A percentile compares a stretch with the other conserved stretches of the same genome.
These are phyloP conservation scores for Colletotrichum cereale DNA, from an alignment of 2,329 filamentous ascomycete species.

Conservation along the genomic window DNA sequence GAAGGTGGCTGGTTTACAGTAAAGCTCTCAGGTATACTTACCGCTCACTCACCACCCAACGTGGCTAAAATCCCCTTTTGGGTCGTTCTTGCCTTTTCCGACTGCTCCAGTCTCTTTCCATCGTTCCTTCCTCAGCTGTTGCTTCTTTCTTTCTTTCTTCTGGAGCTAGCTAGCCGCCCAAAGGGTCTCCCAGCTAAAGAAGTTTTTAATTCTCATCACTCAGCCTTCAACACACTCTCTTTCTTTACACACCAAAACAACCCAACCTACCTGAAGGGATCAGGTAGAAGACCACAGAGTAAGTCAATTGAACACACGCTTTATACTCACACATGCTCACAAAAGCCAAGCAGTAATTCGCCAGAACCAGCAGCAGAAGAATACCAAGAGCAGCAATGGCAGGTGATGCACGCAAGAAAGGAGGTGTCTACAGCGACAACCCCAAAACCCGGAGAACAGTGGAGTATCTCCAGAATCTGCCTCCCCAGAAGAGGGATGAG, in stretches of 20 bases:
- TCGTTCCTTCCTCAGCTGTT: background rate
- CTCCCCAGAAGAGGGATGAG: background rate
- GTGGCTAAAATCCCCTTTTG: background rate
- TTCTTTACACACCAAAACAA: background rate
- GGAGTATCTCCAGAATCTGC: background rate
- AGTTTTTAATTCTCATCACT: background rate
- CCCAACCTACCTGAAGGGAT: background rate
- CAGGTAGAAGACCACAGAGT: background rate
- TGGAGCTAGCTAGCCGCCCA: no score
- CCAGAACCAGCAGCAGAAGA: background rate
- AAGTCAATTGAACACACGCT: background rate
- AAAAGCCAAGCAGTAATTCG: background rate
- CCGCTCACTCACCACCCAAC: background rate
- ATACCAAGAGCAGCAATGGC: background rate
- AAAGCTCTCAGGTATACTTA: no score
- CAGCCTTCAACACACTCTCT: background rate
- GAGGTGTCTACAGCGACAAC: slow-evolving; percentile 25
- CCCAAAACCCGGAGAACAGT: slow-evolving; percentile 5
- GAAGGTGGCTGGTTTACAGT: rapidly evolving
- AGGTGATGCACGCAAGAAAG: slow-evolving; percentile 21
- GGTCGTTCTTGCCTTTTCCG: background rate
- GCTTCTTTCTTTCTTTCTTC: background rate
- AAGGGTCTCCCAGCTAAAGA: background rate
- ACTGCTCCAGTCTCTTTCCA: background rate
- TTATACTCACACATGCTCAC: background rate